Conservation (phyloP, 2,329 filamentous ascomycete genomes). For the Diaporthe vexans region DNA sequence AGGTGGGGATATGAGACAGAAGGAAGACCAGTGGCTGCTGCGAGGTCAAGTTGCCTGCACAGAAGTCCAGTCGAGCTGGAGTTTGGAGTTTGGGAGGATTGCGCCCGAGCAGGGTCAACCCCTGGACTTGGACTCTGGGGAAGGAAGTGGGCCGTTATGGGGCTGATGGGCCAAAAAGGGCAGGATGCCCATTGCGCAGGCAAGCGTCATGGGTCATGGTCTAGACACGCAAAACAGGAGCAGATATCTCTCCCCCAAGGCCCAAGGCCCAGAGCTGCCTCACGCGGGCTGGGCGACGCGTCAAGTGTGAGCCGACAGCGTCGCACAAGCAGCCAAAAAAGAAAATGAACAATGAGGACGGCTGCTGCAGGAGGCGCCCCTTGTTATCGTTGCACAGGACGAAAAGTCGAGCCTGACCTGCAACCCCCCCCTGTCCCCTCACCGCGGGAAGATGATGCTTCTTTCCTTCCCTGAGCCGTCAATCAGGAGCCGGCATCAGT, state of each 20-base stretch:
- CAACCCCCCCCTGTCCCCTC: constrained; percentile 15
- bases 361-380: constrained; percentile 1
- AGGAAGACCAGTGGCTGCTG: neutral
- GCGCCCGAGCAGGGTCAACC: constrained; percentile 12
- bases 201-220: neutral
- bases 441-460: constrained; percentile 20
- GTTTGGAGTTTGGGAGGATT: neutral
- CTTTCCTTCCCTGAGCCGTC: constrained; percentile 18
- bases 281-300: neutral
- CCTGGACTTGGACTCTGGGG: neutral
- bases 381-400: constrained; percentile 31
- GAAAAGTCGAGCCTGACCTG: constrained; percentile 18
- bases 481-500: constrained; percentile 25
- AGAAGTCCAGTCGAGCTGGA: neutral
- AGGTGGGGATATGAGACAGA: neutral
- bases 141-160: neutral
- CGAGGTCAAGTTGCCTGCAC: neutral
- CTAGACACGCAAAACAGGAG: no score
- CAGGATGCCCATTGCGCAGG: neutral
- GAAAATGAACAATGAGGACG: constrained; percentile 6
- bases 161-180: neutral
- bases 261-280: neutral
- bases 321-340: constrained; percentile 5
- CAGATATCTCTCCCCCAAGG: neutral
- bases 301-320: constrained; percentile 14